A percentile compares a stretch with the other conserved stretches of the same genome.
These are phyloP conservation scores for Xylaria bambusicola DNA, from an alignment of 495 filamentous ascomycete genomes.

Conservation along the genomic window DNA sequence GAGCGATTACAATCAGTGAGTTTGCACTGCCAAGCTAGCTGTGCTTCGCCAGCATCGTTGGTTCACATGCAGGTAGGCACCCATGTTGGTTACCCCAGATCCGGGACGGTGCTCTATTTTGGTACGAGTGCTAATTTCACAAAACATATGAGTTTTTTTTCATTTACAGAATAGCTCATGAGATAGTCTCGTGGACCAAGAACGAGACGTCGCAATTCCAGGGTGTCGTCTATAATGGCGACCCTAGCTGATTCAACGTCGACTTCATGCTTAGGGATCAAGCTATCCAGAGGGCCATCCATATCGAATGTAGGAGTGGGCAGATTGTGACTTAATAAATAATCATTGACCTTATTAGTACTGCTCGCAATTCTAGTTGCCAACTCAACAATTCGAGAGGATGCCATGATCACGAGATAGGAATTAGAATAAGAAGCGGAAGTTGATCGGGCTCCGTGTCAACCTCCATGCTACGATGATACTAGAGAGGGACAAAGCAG, in stretches of 20 bases:
- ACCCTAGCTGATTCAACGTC: slow-evolving; percentile 17
- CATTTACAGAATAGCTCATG: slow-evolving; percentile 6
- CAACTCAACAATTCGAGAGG: slow-evolving; percentile 13
- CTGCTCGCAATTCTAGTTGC: slow-evolving; percentile 14
- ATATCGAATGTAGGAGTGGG: slow-evolving; percentile 15
- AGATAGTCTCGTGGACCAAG: slow-evolving; percentile 20
- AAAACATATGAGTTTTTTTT: too few relatives aligned
- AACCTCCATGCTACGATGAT: too few relatives aligned
- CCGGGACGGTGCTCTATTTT: too few relatives aligned
- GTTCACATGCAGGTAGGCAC: too few relatives aligned
- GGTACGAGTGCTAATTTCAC: too few relatives aligned
- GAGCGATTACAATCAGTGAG: too few relatives aligned
- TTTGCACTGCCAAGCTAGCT: too few relatives aligned
- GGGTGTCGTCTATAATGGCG: slow-evolving; percentile 17
- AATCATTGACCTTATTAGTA: slow-evolving; percentile 1
- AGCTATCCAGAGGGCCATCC: slow-evolving; percentile 6
- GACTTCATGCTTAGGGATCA: not conserved
- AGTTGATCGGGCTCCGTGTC: too few relatives aligned
- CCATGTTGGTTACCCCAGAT: too few relatives aligned
- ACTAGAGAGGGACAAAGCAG: too few relatives aligned
- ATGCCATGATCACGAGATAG: not conserved
- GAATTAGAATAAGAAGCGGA: too few relatives aligned
- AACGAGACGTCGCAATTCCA: slow-evolving; percentile 13
- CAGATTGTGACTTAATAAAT: slow-evolving; percentile 1
- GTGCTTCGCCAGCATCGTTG: too few relatives aligned